Evolutionary conservation across 768 basidiomycete genomes (phyloP), one percentile per base, ranked within the genome.

Genomic region (Pleurotus cornucopiae): DNA sequence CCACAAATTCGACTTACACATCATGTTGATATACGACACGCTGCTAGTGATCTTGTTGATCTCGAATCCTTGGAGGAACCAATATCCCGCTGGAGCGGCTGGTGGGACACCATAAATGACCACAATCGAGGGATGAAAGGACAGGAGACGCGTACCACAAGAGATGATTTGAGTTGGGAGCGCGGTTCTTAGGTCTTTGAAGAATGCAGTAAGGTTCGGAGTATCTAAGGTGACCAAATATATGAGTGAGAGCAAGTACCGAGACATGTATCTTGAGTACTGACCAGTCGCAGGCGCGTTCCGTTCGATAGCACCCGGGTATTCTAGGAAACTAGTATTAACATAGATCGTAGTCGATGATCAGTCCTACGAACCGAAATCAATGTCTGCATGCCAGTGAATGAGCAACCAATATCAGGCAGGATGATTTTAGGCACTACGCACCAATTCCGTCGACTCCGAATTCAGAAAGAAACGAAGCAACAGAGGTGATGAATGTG

Each of bases 21-120:
- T 66, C 62, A 66, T 63, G 52, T 64, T 66, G 46, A 66, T 7
- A 34, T 63, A 66, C 6, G 53, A 52, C 9, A 63, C 57, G 6
- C 25, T 48, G 13, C 25, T 23, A 5, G 52, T 60, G 40, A 66
- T 63, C 43, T 64, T 66, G 53, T 66, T 60, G 21, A 64, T 63
- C 56, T 66, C 60, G 30, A 65, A 66, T 3, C 65, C 65, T 39
- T 58, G 25, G 4, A 64, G 55, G 58, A 61, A 64, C 61, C 60
- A 61, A 21, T 61, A 62, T 3, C 61, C 61, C 2, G 61, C 61
- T 6, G 61, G 63, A 1, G 61, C 56, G 20, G 61, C 61, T 60
- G 14, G 30, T 40, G n/a, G 34, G 5, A 18, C 9, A 5, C 5
- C 13, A 43, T 23, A 21, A 14, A 11, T 14, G 2, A 44, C 41